Conservation (phyloP, 768 basidiomycete species). For the Melanogaster broomeanus region DNA sequence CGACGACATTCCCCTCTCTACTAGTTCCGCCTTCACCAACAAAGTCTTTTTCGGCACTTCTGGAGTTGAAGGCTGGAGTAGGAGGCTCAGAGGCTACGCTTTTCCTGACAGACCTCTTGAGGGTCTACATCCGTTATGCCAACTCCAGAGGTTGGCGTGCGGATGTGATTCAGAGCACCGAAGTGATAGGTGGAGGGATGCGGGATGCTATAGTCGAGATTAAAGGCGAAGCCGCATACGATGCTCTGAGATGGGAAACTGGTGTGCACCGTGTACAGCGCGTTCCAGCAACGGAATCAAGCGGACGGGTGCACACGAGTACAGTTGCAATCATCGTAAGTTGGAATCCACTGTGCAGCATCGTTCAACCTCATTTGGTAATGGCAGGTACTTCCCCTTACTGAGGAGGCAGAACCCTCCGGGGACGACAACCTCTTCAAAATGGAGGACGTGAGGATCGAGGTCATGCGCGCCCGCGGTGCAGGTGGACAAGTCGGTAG, state of each 20-base stretch:
- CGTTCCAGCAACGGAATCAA: conserved; percentile 87
- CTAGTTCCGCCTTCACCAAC: conserved; percentile 76
- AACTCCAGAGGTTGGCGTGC: conserved; percentile 60
- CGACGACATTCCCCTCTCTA: conserved; percentile 61
- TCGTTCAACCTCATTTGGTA: not conserved
- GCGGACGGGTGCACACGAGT: conserved; percentile 89
- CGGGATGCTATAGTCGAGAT: conserved; percentile 82
- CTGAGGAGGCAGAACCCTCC: conserved; percentile 60
- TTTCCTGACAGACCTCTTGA: conserved; percentile 73
- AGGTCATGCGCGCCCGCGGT: conserved; percentile 96
- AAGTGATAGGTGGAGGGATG: conserved; percentile 61
- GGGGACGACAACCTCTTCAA: conserved; percentile 64
- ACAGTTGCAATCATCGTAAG: conserved; percentile 84
- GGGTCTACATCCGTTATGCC: conserved; percentile 80
- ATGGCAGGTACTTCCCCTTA: conserved; percentile 80
- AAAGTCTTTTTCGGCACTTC: conserved; percentile 65
- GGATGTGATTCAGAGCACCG: conserved; percentile 57
- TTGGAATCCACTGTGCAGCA: conserved; percentile 7
- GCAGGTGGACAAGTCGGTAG: conserved; percentile 87
- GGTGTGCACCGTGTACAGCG: conserved; percentile 96
- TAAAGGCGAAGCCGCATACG: conserved; percentile 77
- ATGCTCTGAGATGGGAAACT: conserved; percentile 83
- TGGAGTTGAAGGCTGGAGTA: conserved; percentile 92
- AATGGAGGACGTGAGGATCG: conserved; percentile 86
- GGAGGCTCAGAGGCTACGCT: conserved; percentile 88